A percentile compares a stretch with the other conserved stretches of the same genome.
Conservation (phyloP, 2,329 filamentous ascomycete species). For the Salinomyces thailandicus region DNA sequence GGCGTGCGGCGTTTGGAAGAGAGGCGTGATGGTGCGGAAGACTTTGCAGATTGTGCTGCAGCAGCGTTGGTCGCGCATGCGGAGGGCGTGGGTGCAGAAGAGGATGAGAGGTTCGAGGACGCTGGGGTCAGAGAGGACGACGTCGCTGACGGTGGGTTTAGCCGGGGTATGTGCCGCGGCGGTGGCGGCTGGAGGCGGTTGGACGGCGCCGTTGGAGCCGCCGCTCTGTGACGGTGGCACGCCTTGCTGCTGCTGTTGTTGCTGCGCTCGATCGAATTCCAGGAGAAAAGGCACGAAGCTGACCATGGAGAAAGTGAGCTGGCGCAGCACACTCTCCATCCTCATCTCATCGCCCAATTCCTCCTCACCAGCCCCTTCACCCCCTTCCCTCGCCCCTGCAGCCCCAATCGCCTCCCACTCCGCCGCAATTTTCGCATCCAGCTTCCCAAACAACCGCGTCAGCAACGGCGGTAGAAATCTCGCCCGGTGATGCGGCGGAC, state of each 20-base stretch:
- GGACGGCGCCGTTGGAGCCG: conserved; percentile 2
- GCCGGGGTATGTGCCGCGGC: too few species aligned
- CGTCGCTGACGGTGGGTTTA: conserved; percentile 60
- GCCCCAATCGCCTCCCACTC: conserved; percentile 71
- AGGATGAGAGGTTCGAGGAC: conserved; percentile 82
- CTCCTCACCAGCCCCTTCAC: conserved; percentile 49
- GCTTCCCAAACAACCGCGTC: conserved; percentile 68
- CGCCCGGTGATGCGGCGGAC: conserved; percentile 63
- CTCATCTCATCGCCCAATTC: conserved; percentile 91
- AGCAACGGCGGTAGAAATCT: conserved; percentile 81
- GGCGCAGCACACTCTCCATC: conserved; percentile 84
- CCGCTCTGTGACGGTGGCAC: conserved; percentile 4
- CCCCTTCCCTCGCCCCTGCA: conserved; percentile 48
- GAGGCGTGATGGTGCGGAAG: conserved; percentile 73
- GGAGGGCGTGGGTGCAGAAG: conserved; percentile 83
- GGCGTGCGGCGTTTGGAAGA: conserved; percentile 49
- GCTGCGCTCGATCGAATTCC: conserved; percentile 53
- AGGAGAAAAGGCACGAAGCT: conserved; percentile 85
- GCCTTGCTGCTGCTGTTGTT: too few species aligned
- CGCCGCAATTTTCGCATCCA: conserved; percentile 73
- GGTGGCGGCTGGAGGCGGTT: conserved; percentile 1
- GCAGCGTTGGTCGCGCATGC: conserved; percentile 80
- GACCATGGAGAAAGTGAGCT: conserved; percentile 84
- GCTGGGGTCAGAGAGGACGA: conserved; percentile 65
- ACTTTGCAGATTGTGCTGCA: conserved; percentile 77